Evolutionary conservation across 1,139 yeast genomes (phyloP).

Genomic region (Taphrina flavorubra): DNA sequence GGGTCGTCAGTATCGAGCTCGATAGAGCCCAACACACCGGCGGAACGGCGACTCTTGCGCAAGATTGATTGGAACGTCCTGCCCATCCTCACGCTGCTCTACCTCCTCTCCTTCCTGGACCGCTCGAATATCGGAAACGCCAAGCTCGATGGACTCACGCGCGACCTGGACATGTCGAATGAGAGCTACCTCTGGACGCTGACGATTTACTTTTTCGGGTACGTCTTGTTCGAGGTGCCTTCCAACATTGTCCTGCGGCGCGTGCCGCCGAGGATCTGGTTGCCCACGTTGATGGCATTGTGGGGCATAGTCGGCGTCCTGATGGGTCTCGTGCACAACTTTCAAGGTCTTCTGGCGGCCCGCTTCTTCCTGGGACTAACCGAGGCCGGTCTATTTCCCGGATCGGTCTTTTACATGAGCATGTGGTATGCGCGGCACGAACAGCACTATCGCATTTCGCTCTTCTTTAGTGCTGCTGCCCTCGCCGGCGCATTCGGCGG

Average conservation of each 20-base stretch:
- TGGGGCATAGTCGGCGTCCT: slow-evolving; percentile 52
- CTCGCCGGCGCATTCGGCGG: slow-evolving; percentile 91
- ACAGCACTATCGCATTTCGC: slow-evolving; percentile 79
- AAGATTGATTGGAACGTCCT: slow-evolving; percentile 62
- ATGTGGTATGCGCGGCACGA: slow-evolving; percentile 86
- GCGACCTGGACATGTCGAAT: slow-evolving; percentile 57
- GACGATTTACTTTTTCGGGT: slow-evolving; percentile 75
- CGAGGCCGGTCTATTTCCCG: slow-evolving; percentile 95
- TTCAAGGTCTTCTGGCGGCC: slow-evolving; percentile 65
- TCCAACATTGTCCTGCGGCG: slow-evolving; percentile 68
- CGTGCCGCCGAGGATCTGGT: slow-evolving; percentile 63
- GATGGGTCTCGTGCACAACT: slow-evolving; percentile 63
- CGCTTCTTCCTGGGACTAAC: slow-evolving; percentile 78
- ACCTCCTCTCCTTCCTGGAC: slow-evolving; percentile 66
- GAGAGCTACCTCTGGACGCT: slow-evolving; percentile 62
- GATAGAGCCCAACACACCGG: slow-evolving; percentile 14
- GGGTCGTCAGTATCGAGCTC: background rate
- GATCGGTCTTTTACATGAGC: slow-evolving; percentile 80
- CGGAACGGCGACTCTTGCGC: slow-evolving; percentile 50
- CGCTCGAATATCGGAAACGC: slow-evolving; percentile 70
- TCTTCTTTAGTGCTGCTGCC: slow-evolving; percentile 90
- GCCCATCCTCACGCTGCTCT: slow-evolving; percentile 63
- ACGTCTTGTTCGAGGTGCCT: slow-evolving; percentile 68
- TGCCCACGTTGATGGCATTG: slow-evolving; percentile 47
- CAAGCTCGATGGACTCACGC: slow-evolving; percentile 61